phyloP scores from a whole-genome alignment of 164 flowering plant genomes.

The Chloranthus sessilifolius region DNA sequence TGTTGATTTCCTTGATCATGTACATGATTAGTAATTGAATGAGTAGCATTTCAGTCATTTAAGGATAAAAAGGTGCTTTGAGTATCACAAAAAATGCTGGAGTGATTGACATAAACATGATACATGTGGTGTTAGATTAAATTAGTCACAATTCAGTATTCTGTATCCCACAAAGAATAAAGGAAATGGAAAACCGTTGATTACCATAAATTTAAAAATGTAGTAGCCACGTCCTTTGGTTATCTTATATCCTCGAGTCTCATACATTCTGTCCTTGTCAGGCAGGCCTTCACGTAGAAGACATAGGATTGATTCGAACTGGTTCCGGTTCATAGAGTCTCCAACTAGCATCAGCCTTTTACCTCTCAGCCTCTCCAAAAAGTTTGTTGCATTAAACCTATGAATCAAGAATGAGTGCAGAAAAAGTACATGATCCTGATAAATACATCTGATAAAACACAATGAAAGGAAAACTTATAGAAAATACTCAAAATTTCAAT shows the following conservation, averaged over 20 bases:
- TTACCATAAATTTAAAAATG: slow-evolving; percentile 80
- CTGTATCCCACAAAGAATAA: not conserved
- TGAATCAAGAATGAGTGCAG: slow-evolving; percentile 18
- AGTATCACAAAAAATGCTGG: too few relatives aligned
- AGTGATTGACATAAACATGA: too few relatives aligned
- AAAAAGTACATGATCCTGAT: slow-evolving; percentile 10
- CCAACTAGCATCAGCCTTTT: slow-evolving; percentile 89
- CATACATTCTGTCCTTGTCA: slow-evolving; percentile 76
- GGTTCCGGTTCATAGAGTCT: slow-evolving; percentile 95
- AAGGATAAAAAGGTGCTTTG: too few relatives aligned
- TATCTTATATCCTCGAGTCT: slow-evolving; percentile 71
- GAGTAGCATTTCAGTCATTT: too few relatives aligned
- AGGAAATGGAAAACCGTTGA: slow-evolving; percentile 1
- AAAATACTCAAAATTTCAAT: too few relatives aligned
- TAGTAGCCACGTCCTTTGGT: slow-evolving; percentile 86
- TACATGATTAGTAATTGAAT: too few relatives aligned
- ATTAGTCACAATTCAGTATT: too few relatives aligned
- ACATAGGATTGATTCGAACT: slow-evolving; percentile 90
- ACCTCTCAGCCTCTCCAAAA: slow-evolving; percentile 78
- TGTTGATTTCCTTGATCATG: too few relatives aligned
- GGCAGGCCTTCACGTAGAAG: slow-evolving; percentile 67
- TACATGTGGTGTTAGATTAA: too few relatives aligned
- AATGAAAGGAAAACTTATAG: too few relatives aligned
- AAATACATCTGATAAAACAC: slow-evolving; percentile 1
- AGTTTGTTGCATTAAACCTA: slow-evolving; percentile 89